phyloP scores from a whole-genome alignment of 1,284 basidiomycete genomes.

The Pulveroboletus sp. region DNA sequence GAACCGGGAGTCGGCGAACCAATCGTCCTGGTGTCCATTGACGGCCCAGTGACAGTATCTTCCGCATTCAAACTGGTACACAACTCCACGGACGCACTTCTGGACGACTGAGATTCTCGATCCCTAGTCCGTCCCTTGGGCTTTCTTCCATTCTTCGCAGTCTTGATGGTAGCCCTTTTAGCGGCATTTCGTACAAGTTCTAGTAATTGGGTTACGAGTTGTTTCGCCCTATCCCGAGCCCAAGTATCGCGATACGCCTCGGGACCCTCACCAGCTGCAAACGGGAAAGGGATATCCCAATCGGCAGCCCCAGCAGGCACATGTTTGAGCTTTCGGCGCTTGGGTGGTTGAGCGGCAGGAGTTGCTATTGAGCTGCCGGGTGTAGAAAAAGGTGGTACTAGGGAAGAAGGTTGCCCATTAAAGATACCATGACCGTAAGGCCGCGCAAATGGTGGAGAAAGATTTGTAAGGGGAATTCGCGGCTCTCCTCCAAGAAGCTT shows the following conservation, averaged over 20 bases:
- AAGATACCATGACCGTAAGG: constrained; percentile 26
- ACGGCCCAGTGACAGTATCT: not conserved
- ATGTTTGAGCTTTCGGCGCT: constrained; percentile 60
- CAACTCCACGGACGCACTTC: constrained; percentile 20
- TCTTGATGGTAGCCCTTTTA: constrained; percentile 51
- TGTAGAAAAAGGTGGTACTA: not conserved
- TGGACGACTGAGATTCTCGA: constrained; percentile 8
- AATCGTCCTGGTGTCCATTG: not conserved
- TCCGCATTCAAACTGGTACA: not conserved
- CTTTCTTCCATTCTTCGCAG: constrained; percentile 26
- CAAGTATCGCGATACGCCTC: constrained; percentile 58
- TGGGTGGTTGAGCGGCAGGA: constrained; percentile 38
- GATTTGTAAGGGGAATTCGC: constrained; percentile 1
- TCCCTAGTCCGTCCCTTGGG: not conserved
- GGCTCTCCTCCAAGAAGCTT: constrained; percentile 46
- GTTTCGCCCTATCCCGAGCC: constrained; percentile 61
- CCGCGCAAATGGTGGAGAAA: constrained; percentile 18
- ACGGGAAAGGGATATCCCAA: constrained; percentile 81
- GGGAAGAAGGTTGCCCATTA: constrained; percentile 16
- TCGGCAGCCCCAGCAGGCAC: constrained; percentile 76
- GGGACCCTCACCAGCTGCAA: constrained; percentile 67
- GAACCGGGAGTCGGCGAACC: not conserved
- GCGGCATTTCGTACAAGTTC: constrained; percentile 59
- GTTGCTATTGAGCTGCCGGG: not conserved
- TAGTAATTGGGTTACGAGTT: constrained; percentile 61